These are phyloP conservation scores for Hymenotorrendiella dingleyae DNA, from an alignment of 2,329 filamentous ascomycete species.

Conservation along the genomic window DNA sequence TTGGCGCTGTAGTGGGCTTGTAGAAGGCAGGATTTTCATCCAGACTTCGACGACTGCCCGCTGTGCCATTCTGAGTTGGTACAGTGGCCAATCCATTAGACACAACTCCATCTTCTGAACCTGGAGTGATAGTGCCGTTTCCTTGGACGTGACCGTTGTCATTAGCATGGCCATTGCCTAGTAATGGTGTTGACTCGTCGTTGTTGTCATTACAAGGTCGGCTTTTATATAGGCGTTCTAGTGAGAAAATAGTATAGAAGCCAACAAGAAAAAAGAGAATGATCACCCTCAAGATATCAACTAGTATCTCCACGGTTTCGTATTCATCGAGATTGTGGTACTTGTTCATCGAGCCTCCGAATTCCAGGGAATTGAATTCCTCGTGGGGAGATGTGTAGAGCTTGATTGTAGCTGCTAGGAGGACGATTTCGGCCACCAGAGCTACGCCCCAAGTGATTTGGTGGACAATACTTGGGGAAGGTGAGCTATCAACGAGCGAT, in stretches of 20 bases:
- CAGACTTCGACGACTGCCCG: conserved; percentile 34
- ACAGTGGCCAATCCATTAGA: background rate
- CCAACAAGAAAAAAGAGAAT: conserved; percentile 48
- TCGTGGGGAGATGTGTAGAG: conserved; percentile 64
- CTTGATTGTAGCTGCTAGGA: conserved; percentile 63
- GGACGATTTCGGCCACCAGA: conserved; percentile 64
- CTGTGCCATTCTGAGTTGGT: conserved; percentile 27
- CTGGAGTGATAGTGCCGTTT: conserved; percentile 34
- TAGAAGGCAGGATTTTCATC: conserved; percentile 75
- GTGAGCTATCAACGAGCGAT: conserved; percentile 76
- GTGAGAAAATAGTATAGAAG: conserved; percentile 53
- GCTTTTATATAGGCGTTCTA: conserved; percentile 24
- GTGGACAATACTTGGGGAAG: conserved; percentile 75
- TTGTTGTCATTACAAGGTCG: conserved; percentile 10
- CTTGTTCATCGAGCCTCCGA: conserved; percentile 34
- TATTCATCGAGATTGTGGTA: conserved; percentile 40
- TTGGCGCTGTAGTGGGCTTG: conserved; percentile 77
- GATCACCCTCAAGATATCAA: conserved; percentile 64
- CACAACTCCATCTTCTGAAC: conserved; percentile 26
- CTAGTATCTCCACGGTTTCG: conserved; percentile 59
- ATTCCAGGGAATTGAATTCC: conserved; percentile 41
- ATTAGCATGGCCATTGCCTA: conserved; percentile 39
- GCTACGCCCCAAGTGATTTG: conserved; percentile 72
- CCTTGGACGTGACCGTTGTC: conserved; percentile 27
- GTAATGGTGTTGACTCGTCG: conserved; percentile 58